phyloP scores from a whole-genome alignment of 495 filamentous ascomycete species.

The Aspergillus haitiensis region DNA sequence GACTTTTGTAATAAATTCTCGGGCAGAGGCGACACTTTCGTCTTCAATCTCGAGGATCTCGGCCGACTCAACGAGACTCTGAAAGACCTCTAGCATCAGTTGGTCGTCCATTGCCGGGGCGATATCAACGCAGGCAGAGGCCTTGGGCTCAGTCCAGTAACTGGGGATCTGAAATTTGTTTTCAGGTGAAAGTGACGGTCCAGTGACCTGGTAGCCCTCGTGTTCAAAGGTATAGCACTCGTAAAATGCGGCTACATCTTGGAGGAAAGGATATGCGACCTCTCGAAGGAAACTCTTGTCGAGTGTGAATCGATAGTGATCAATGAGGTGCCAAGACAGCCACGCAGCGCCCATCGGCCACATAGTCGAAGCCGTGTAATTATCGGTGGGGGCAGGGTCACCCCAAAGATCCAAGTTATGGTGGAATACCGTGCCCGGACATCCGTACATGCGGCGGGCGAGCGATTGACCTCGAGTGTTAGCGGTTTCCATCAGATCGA shows the following conservation, averaged over 20 bases:
- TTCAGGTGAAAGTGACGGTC: conserved; percentile 12
- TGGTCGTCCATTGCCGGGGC: conserved; percentile 15
- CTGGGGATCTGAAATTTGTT: conserved; percentile 11
- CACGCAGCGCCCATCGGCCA: conserved; percentile 16
- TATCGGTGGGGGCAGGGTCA: conserved; percentile 10
- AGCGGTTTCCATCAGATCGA: conserved; percentile 6
- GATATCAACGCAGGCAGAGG: conserved; percentile 2
- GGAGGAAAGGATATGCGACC: conserved; percentile 2
- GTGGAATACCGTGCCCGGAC: conserved; percentile 10
- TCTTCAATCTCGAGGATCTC: neutral
- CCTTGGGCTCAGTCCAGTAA: conserved; percentile 1
- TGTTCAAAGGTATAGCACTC: conserved; percentile 12
- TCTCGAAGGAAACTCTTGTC: conserved; percentile 9
- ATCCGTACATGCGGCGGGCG: conserved; percentile 8
- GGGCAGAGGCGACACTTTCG: neutral
- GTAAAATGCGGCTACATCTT: conserved; percentile 8
- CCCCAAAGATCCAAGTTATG: conserved; percentile 15
- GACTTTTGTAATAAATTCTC: neutral
- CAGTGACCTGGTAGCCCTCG: conserved; percentile 11
- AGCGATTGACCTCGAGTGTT: conserved; percentile 1
- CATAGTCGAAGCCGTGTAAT: conserved; percentile 15
- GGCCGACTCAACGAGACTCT: conserved; percentile 8
- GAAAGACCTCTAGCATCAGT: conserved; percentile 4
- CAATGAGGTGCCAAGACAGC: conserved; percentile 7
- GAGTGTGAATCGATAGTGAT: conserved; percentile 15